phyloP scores from a whole-genome alignment of 176 grass and related monocot species.

The Hsuehochloa calcarea region DNA sequence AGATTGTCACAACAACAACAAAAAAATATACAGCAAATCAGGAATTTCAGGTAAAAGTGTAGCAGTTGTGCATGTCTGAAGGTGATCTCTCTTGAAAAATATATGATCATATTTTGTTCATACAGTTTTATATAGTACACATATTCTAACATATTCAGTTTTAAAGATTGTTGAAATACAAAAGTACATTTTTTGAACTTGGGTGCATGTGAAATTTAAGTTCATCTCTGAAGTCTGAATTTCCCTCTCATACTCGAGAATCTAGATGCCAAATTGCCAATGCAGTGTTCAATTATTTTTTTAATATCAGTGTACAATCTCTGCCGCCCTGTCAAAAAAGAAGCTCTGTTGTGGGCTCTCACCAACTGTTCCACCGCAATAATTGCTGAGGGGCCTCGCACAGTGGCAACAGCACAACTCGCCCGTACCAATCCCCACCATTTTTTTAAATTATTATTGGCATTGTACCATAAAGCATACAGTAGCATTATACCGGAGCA shows the following conservation, averaged over 20 bases:
- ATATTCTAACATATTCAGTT: neutral
- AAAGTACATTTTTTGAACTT: neutral
- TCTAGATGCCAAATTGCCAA: neutral
- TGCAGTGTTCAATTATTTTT: neutral
- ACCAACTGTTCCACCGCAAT: slow-evolving; percentile 52
- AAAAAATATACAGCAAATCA: too few species aligned
- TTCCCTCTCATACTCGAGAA: neutral
- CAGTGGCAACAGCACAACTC: slow-evolving; percentile 41
- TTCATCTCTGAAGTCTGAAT: neutral
- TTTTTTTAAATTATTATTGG: slow-evolving; percentile 34
- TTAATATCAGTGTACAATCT: slow-evolving; percentile 6
- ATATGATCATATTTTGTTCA: neutral
- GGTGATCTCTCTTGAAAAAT: too few species aligned
- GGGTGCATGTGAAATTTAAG: neutral
- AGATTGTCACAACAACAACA: too few species aligned
- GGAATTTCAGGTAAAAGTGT: too few species aligned
- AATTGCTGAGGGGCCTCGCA: slow-evolving; percentile 26
- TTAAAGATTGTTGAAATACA: neutral
- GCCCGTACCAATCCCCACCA: slow-evolving; percentile 36
- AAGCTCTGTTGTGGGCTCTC: slow-evolving; percentile 27
- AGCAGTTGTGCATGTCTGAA: too few species aligned
- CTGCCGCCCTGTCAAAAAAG: slow-evolving; percentile 38
- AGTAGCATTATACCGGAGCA: slow-evolving; percentile 58
- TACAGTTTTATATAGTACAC: neutral
- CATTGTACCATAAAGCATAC: slow-evolving; percentile 62